These are phyloP conservation scores for Penicillium taxi DNA, from an alignment of 495 filamentous ascomycete species.

Conservation along the genomic window DNA sequence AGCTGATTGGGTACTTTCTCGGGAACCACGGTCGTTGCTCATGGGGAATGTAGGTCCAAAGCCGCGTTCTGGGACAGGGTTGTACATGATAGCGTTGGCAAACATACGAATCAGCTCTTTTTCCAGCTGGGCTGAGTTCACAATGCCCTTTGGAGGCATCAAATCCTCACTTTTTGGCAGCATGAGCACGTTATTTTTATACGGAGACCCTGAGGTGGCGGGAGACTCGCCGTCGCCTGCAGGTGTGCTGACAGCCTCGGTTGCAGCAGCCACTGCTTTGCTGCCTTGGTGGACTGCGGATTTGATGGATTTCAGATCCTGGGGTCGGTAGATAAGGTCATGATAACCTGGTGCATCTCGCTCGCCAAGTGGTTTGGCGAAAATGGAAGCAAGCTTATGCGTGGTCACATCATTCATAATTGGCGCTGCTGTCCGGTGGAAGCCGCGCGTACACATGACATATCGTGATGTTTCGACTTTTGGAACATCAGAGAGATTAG, in stretches of 20 bases:
- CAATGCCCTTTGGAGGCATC: constrained; percentile 79
- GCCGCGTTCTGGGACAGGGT: constrained; percentile 62
- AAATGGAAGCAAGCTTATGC: constrained; percentile 84
- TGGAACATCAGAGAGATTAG: constrained; percentile 20
- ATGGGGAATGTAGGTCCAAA: constrained; percentile 55
- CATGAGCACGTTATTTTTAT: constrained; percentile 36
- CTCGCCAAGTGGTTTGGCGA: constrained; percentile 74
- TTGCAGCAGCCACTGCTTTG: constrained; percentile 59
- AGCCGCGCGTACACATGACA: constrained; percentile 65
- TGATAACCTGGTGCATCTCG: constrained; percentile 81
- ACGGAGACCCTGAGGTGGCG: constrained; percentile 22
- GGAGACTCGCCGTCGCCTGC: constrained; percentile 40
- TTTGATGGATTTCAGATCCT: constrained; percentile 82
- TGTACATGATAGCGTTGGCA: constrained; percentile 96
- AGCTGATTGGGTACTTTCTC: constrained; percentile 34
- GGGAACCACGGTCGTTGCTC: constrained; percentile 30
- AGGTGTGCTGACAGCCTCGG: constrained; percentile 42
- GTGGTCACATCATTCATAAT: constrained; percentile 78
- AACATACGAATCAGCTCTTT: constrained; percentile 97
- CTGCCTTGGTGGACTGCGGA: constrained; percentile 70
- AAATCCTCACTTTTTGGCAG: constrained; percentile 65
- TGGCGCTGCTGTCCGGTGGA: constrained; percentile 65
- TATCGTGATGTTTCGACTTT: constrained; percentile 43
- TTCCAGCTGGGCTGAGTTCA: constrained; percentile 91
- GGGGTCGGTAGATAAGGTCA: constrained; percentile 75